Conservation (phyloP, 352 stramenopile genomes). For the Phytopythium mirpurense region DNA sequence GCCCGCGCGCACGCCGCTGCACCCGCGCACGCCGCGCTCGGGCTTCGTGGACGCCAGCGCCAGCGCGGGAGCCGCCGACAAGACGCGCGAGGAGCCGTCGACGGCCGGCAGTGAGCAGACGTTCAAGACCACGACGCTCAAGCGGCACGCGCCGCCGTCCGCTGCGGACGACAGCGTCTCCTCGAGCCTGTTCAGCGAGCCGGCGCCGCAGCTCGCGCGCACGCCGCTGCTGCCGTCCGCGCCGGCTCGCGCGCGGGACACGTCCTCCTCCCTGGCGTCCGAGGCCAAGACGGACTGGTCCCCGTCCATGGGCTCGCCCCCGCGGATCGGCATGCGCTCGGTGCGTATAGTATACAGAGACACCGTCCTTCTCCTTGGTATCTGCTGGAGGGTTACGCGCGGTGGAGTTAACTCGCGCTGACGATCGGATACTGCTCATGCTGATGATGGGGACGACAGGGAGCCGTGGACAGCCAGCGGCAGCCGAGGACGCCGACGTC, state of each 20-base stretch:
- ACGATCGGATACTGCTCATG: no score
- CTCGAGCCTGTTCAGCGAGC: conserved; percentile 56
- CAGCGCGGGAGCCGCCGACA: conserved; percentile 12
- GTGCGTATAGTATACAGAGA: no score
- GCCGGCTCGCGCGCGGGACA: conserved; percentile 17
- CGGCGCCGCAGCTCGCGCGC: conserved; percentile 51
- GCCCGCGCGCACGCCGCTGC: conserved; percentile 17
- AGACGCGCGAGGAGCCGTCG: conserved; percentile 20
- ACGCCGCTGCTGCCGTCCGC: conserved; percentile 60
- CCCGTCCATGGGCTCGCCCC: conserved; percentile 46
- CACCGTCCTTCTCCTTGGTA: no score
- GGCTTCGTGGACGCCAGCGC: conserved; percentile 9
- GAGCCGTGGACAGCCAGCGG: conserved; percentile 5
- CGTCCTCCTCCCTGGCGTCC: conserved; percentile 41
- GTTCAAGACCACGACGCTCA: conserved; percentile 75
- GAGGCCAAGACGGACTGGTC: conserved; percentile 47
- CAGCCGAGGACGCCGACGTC: conserved; percentile 50
- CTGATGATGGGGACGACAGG: no score
- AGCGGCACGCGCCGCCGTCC: conserved; percentile 20
- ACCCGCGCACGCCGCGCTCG: not conserved
- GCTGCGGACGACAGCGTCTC: conserved; percentile 43
- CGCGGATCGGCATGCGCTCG: conserved; percentile 39
- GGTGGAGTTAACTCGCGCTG: no score
- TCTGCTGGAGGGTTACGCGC: no score
- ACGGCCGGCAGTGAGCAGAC: conserved; percentile 45